phyloP scores from a whole-genome alignment of 2,329 filamentous ascomycete genomes.

The Paracoccidioides lutzii region DNA sequence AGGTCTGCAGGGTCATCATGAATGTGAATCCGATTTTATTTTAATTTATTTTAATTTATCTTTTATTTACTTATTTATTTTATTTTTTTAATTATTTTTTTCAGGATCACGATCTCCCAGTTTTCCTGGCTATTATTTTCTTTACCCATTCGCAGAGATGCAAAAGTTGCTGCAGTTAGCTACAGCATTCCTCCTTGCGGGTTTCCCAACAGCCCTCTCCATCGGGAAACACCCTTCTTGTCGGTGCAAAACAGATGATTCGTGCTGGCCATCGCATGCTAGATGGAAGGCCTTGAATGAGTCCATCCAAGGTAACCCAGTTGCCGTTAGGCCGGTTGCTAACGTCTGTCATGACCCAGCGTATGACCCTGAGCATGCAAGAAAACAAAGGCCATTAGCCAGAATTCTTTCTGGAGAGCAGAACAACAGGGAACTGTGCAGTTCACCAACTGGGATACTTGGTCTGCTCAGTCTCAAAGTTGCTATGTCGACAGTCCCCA shows the following conservation, averaged over 20 bases:
- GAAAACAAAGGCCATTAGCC: slow-evolving; percentile 11
- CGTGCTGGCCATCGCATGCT: slow-evolving; percentile 38
- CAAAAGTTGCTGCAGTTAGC: neutral
- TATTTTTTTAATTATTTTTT: neutral
- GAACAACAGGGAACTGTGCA: slow-evolving; percentile 26
- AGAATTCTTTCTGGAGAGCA: slow-evolving; percentile 25
- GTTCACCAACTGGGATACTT: slow-evolving; percentile 29
- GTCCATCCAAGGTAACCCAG: slow-evolving; percentile 38
- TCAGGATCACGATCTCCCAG: neutral
- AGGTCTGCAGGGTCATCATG: neutral
- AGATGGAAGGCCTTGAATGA: slow-evolving; percentile 41
- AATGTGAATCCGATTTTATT: neutral
- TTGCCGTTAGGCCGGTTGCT: slow-evolving; percentile 42
- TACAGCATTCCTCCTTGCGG: neutral
- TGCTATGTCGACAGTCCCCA: slow-evolving; percentile 23
- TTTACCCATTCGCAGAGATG: neutral
- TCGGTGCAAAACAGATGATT: slow-evolving; percentile 39
- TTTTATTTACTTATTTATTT: neutral
- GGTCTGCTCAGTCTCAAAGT: slow-evolving; percentile 23
- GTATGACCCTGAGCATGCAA: slow-evolving; percentile 37
- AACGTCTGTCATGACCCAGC: slow-evolving; percentile 39
- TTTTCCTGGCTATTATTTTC: neutral
- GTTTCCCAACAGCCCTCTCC: neutral
- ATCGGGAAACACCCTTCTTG: slow-evolving; percentile 10
- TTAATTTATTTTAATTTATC: too few species aligned